phyloP scores from a whole-genome alignment of 208 protist species.

The Leishmania arabica region DNA sequence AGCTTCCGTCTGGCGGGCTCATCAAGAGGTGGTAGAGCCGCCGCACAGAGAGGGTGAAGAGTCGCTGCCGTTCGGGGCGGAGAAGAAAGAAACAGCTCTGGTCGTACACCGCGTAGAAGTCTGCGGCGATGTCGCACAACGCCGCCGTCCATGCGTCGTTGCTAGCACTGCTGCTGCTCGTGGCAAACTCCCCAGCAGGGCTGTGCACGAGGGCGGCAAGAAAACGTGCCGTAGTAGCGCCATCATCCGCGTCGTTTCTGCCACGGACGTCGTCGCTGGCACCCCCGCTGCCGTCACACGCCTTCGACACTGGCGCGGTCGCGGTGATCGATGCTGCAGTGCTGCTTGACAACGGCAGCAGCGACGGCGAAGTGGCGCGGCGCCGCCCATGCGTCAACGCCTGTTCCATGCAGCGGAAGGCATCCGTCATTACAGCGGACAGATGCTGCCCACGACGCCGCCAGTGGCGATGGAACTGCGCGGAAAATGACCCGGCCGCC shows the following conservation, averaged over 20 bases:
- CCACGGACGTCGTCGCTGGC: background rate
- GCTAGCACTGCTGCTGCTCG: background rate
- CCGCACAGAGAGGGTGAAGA: conserved; percentile 34
- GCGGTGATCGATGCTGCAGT: background rate
- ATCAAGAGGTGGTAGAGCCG: conserved; percentile 35
- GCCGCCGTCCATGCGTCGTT: background rate
- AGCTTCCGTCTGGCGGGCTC: background rate
- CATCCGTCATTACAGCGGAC: background rate
- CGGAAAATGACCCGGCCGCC: background rate
- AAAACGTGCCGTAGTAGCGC: background rate
- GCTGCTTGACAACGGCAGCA: background rate
- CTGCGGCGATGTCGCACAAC: conserved; percentile 17
- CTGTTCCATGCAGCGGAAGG: background rate
- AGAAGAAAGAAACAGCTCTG: conserved; percentile 67
- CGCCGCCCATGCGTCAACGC: background rate
- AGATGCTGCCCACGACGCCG: conserved; percentile 1
- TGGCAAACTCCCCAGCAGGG: background rate
- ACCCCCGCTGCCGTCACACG: background rate
- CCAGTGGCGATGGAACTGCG: conserved; percentile 6
- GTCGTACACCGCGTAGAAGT: conserved; percentile 61
- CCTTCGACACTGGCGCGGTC: background rate
- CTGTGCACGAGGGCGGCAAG: conserved; percentile 3
- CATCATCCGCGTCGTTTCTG: background rate
- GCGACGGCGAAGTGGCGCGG: background rate
- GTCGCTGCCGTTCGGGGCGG: conserved; percentile 47